A percentile compares a stretch with the other conserved stretches of the same genome.
Evolutionary conservation across 1,284 basidiomycete species (phyloP).

Genomic region (Nidula niveotomentosa): DNA sequence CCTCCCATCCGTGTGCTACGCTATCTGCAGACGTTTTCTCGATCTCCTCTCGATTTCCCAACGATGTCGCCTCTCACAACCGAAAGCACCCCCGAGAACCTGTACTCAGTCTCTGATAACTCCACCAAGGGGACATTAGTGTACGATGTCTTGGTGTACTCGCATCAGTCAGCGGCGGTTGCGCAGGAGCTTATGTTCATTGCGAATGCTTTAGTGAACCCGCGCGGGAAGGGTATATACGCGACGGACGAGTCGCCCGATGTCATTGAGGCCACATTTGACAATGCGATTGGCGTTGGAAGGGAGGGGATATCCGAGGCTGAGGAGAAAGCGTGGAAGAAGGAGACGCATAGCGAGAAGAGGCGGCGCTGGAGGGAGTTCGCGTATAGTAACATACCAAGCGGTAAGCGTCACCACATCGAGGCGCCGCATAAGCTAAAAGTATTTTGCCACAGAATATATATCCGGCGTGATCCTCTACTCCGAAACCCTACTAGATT

Average conservation of each 20-base stretch:
- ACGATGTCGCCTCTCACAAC: no score
- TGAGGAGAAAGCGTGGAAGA: conserved; percentile 22
- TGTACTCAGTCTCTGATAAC: conserved; percentile 20
- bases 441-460: conserved; percentile 37
- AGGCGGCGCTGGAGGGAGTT: conserved; percentile 43
- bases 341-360: conserved; percentile 35
- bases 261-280: conserved; percentile 37
- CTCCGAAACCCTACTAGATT: conserved; percentile 45
- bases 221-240: conserved; percentile 51
- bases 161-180: conserved; percentile 38
- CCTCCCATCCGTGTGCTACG: no score
- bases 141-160: conserved; percentile 32
- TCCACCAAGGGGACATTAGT: conserved; percentile 10
- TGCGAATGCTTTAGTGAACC: conserved; percentile 42
- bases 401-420: no score
- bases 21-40: no score
- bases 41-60: no score
- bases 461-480: conserved; percentile 52
- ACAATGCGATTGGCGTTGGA: conserved; percentile 27
- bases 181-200: conserved; percentile 41
- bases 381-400: conserved; percentile 41
- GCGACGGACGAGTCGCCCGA: conserved; percentile 53
- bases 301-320: conserved; percentile 4
- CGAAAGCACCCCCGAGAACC: conserved; percentile 16
- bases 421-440: no score